These are phyloP conservation scores for Schwanniomyces yamadae DNA, from an alignment of 805 yeast genomes.

Conservation along the genomic window DNA sequence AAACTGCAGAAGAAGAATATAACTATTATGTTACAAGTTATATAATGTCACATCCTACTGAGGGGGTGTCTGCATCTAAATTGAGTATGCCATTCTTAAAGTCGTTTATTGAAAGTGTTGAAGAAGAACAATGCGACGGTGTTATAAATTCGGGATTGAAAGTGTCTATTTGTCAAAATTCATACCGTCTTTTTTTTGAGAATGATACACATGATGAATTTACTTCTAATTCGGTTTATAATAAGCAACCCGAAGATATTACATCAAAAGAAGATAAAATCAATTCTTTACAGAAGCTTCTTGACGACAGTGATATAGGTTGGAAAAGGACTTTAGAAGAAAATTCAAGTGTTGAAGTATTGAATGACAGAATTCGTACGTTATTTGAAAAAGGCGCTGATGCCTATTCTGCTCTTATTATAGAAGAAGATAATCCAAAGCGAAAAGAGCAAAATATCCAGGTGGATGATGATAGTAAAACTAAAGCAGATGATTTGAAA, in stretches of 20 bases:
- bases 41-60: constrained; percentile 95
- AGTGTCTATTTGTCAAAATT: constrained; percentile 74
- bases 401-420: constrained; percentile 14
- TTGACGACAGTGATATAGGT: constrained; percentile 53
- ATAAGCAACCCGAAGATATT: constrained; percentile 29
- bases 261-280: constrained; percentile 29
- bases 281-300: constrained; percentile 32
- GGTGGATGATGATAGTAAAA: constrained; percentile 7
- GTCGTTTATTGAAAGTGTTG: constrained; percentile 52
- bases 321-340: constrained; percentile 50
- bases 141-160: constrained; percentile 65
- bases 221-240: constrained; percentile 56
- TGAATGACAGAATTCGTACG: constrained; percentile 29
- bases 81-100: constrained; percentile 79
- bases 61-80: constrained; percentile 80
- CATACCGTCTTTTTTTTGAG: constrained; percentile 80
- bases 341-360: constrained; percentile 31
- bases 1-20: constrained; percentile 79
- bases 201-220: constrained; percentile 77
- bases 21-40: constrained; percentile 92
- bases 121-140: constrained; percentile 60
- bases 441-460: constrained; percentile 11
- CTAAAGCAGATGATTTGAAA: constrained; percentile 6
- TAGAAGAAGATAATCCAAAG: constrained; percentile 8
- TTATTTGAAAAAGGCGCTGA: constrained; percentile 43